Evolutionary conservation across 345 rosid genomes (phyloP), one percentile per base, ranked within the genome.

Genomic region (Kernera saxatilis): DNA sequence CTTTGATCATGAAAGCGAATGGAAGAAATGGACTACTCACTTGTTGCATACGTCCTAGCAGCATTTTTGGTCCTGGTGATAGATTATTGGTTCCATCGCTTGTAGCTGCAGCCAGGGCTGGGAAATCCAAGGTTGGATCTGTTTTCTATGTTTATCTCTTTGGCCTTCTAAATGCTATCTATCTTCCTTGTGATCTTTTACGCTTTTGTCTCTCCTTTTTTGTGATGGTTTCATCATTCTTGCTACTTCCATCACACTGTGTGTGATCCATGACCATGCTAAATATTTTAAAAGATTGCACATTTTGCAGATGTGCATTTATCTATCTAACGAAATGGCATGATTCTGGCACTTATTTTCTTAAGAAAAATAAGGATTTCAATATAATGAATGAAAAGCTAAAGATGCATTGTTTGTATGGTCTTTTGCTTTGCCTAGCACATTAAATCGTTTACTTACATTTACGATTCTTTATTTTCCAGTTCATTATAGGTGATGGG

Each of bases 1-100:
- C 83, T 63, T 75, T 85, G 63, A 64, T 91, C 15, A 53, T 91
- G 32, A 86, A 86, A 76, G 85, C 97, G 1, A 89, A 91, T 71
- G 90, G 93, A 53, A 76, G 55, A 25, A 77, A 81, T 45, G 98
- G 97, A 58, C 90, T 93, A 21, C 80, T 93, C 32, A 93, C 98
- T 22, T 93, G 97, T 82, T 84, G 93, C 65, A 81, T 93, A 64
- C 96, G 98, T 36, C 98, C 98, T 9, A 93, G 98, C 62, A 72
- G 93, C 59, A 89, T 93, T 69, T 93, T 93, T 71, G 97, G 98
- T 45, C 97, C 98, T 27, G 98, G 98, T 57, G 97, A 93, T 83
- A 85, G 62, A 82, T 77, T 91, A 79, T 67, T 93, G 55, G 83
- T 91, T 78, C 98, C 98, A 9, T 83, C 98, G 14, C 82, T 93